These are phyloP conservation scores for Fusarium sp. DNA, from an alignment of 2,329 filamentous ascomycete species.

Conservation along the genomic window DNA sequence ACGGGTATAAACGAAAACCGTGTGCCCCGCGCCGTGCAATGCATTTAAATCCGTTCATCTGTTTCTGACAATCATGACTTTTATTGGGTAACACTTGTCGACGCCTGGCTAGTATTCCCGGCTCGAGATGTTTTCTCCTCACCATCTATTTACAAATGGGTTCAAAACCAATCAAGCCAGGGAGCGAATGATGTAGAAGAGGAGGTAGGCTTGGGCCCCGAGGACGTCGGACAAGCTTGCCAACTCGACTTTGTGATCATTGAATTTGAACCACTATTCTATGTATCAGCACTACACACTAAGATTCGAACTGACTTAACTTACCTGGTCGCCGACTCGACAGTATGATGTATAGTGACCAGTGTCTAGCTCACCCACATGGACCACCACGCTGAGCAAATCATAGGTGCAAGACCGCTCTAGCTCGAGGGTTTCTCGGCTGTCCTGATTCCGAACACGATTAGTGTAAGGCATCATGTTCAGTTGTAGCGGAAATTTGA, in stretches of 20 bases:
- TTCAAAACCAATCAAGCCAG: slow-evolving; percentile 55
- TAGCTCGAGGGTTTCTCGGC: slow-evolving; percentile 66
- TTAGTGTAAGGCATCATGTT: slow-evolving; percentile 94
- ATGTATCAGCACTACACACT: slow-evolving; percentile 10
- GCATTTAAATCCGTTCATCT: slow-evolving; percentile 28
- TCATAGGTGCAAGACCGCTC: slow-evolving; percentile 82
- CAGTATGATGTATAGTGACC: slow-evolving; percentile 95
- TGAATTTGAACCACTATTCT: slow-evolving; percentile 89
- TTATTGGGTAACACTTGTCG: slow-evolving; percentile 12
- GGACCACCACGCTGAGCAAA: slow-evolving; percentile 88
- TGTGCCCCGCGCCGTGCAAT: slow-evolving; percentile 39
- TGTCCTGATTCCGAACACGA: slow-evolving; percentile 64
- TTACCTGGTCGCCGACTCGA: slow-evolving; percentile 76
- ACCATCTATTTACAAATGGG: not conserved
- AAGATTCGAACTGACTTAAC: not conserved
- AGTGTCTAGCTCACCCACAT: slow-evolving; percentile 91
- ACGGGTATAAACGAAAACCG: slow-evolving; percentile 25
- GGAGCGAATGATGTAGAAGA: slow-evolving; percentile 84
- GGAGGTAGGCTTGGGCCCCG: slow-evolving; percentile 84
- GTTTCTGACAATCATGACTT: slow-evolving; percentile 1
- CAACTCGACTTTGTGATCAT: slow-evolving; percentile 91
- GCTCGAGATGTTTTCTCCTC: not conserved
- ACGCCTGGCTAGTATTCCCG: slow-evolving; percentile 18
- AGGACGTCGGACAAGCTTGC: slow-evolving; percentile 88
- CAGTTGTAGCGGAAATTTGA: slow-evolving; percentile 86